Evolutionary conservation across 306 rosid genomes (phyloP).

Genomic region (Abrus pulchellus): DNA sequence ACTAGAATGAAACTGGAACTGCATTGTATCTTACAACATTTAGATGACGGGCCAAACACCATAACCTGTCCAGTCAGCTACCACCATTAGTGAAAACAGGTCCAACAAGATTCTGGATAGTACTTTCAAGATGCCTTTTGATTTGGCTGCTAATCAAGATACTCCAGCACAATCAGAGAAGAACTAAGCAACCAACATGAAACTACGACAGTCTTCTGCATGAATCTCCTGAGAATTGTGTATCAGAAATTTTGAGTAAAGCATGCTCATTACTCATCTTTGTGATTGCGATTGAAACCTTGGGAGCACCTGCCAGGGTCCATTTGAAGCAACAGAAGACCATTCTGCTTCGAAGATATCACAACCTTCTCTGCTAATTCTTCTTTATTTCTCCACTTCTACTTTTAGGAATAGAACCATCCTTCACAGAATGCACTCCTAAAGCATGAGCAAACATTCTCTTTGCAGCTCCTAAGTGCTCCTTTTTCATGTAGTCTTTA

Average conservation of each 20-base stretch:
- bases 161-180: constrained; percentile 42
- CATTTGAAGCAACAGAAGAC: constrained; percentile 44
- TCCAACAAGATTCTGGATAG: constrained; percentile 25
- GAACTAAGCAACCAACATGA: constrained; percentile 42
- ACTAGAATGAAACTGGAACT: constrained; percentile 11
- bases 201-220: constrained; percentile 22
- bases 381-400: constrained; percentile 57
- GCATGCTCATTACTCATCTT: constrained; percentile 45
- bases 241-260: constrained; percentile 29
- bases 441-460: constrained; percentile 95
- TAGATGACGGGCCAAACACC: constrained; percentile 31
- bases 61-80: constrained; percentile 30
- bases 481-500: constrained; percentile 72
- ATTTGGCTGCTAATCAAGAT: constrained; percentile 29
- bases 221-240: constrained; percentile 39
- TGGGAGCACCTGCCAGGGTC: constrained; percentile 33
- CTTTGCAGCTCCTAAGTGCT: constrained; percentile 94
- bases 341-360: constrained; percentile 39
- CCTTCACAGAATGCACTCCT: constrained; percentile 77
- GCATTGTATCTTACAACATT: constrained; percentile 15
- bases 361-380: constrained; percentile 44
- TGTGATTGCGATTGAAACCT: constrained; percentile 43
- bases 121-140: constrained; percentile 33
- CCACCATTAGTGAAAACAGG: constrained; percentile 43
- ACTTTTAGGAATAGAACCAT: constrained; percentile 58